These are phyloP conservation scores for Cryptosporidium ubiquitum DNA, from an alignment of 169 alveolate genomes.

Conservation along the genomic window DNA sequence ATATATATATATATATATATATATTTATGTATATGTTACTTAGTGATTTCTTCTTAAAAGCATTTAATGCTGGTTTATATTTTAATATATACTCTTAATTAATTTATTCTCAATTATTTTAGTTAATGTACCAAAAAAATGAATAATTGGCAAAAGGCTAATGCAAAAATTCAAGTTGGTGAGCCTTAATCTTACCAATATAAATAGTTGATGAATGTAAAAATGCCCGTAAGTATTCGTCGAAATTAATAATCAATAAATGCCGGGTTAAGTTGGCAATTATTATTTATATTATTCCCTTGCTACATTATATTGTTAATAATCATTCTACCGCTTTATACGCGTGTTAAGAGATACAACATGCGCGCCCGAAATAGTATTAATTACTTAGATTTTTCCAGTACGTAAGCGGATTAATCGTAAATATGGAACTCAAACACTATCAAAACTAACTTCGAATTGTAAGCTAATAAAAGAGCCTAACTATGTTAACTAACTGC, in stretches of 20 bases:
- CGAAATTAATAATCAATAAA: conserved; percentile 1
- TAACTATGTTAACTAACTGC: too few relatives aligned
- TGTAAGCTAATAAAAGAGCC: background rate
- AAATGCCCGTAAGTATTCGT: conserved; percentile 1
- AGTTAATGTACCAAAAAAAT: background rate
- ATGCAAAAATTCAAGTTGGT: background rate
- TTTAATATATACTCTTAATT: background rate
- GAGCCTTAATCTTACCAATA: background rate
- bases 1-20: conserved; percentile 43
- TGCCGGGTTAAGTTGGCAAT: conserved; percentile 67
- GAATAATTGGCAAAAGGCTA: background rate
- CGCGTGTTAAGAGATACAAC: conserved; percentile 70
- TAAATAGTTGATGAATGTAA: background rate
- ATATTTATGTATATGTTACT: background rate
- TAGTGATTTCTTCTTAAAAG: conserved; percentile 4
- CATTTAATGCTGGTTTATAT: conserved; percentile 12
- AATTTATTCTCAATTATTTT: background rate
- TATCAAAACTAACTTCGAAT: background rate
- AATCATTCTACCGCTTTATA: conserved; percentile 50
- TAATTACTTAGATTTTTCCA: background rate
- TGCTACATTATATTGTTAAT: conserved; percentile 1
- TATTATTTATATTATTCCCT: background rate
- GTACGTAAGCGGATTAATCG: background rate
- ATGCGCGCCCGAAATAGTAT: conserved; percentile 35
- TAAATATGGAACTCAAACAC: background rate